phyloP scores from a whole-genome alignment of 2,329 filamentous ascomycete genomes.

The Monilinia fructigena region DNA sequence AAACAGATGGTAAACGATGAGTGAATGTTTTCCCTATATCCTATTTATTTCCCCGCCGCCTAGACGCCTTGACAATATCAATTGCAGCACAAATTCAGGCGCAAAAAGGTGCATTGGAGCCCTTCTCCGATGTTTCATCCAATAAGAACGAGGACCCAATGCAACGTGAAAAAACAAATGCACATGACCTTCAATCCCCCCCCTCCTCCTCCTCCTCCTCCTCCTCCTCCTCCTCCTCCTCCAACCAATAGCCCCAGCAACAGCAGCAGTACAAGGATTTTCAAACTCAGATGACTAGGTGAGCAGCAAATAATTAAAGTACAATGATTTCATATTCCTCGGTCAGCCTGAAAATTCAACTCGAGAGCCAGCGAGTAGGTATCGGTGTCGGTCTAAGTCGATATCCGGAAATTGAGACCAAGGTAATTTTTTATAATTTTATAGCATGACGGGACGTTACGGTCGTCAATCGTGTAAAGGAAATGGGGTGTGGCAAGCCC shows the following conservation, averaged over 20 bases:
- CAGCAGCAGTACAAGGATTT: conserved; percentile 22
- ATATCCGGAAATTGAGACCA: conserved; percentile 13
- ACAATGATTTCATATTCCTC: conserved; percentile 20
- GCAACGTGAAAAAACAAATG: conserved; percentile 21
- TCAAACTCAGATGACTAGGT: conserved; percentile 8
- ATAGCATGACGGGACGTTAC: conserved; percentile 24
- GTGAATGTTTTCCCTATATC: conserved; percentile 22
- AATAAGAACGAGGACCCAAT: conserved; percentile 6
- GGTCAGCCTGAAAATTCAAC: conserved; percentile 13
- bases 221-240: not conserved
- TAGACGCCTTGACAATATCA: conserved; percentile 23
- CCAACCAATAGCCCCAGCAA: conserved; percentile 4
- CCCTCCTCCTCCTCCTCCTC: too few species aligned
- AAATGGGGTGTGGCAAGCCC: conserved; percentile 16
- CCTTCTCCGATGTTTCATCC: conserved; percentile 15
- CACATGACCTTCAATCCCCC: conserved; percentile 12
- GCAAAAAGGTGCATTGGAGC: conserved; percentile 14
- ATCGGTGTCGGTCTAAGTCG: conserved; percentile 6
- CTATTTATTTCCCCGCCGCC: conserved; percentile 21
- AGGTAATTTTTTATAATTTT: conserved; percentile 21
- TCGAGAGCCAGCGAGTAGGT: conserved; percentile 20
- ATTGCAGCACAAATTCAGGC: conserved; percentile 21
- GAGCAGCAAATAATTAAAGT: conserved; percentile 23
- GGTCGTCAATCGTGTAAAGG: conserved; percentile 21
- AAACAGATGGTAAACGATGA: not conserved